These are phyloP conservation scores for Colletotrichum trifolii DNA, from an alignment of 2,329 filamentous ascomycete genomes.

Conservation along the genomic window DNA sequence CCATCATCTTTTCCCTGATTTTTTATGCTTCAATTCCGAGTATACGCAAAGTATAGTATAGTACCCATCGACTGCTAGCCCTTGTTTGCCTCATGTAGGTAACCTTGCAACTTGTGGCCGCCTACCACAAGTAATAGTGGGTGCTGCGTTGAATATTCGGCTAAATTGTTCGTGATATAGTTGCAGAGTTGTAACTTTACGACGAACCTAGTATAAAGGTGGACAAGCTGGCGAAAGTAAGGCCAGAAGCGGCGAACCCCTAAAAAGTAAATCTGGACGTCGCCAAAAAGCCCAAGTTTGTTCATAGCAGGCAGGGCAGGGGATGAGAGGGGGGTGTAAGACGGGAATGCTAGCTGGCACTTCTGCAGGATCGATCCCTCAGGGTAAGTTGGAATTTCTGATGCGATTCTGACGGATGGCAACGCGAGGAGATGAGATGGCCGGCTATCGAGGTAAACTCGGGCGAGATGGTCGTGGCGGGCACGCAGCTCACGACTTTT, in stretches of 20 bases:
- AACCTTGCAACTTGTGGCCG: not conserved
- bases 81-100: not conserved
- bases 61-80: not conserved
- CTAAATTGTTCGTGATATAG: too few relatives aligned
- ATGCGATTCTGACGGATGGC: not conserved
- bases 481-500: not conserved
- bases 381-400: constrained; percentile 5
- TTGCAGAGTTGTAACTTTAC: constrained; percentile 8
- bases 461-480: constrained; percentile 21
- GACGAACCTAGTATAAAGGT: not conserved
- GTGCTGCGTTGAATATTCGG: too few relatives aligned
- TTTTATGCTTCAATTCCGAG: not conserved
- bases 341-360: not conserved
- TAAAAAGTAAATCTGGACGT: constrained; percentile 4
- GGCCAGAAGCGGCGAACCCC: not conserved
- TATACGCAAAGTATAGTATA: too few relatives aligned
- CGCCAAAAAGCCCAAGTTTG: constrained; percentile 15
- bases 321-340: not conserved
- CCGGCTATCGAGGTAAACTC: constrained; percentile 25
- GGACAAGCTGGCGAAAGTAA: too few relatives aligned
- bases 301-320: not conserved
- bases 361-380: constrained; percentile 12
- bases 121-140: too few relatives aligned
- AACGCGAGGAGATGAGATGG: constrained; percentile 21
- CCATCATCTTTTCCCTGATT: not conserved